phyloP scores from a whole-genome alignment of 106 monocot species.

The Ottelia alismoides region DNA sequence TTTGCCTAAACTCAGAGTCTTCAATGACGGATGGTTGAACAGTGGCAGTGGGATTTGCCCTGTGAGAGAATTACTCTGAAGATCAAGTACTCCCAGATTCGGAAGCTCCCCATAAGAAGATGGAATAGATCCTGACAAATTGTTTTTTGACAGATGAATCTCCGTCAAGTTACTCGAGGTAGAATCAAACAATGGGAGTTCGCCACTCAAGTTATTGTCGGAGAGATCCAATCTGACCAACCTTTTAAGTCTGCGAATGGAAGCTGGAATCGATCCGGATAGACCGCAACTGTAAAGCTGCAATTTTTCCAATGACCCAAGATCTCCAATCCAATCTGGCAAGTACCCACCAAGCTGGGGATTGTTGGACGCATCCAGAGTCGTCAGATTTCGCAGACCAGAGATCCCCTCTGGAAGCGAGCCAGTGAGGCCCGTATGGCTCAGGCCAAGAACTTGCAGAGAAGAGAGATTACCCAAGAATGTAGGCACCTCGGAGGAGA shows the following conservation, averaged over 20 bases:
- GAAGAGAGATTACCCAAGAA: conserved; percentile 29
- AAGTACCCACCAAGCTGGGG: conserved; percentile 27
- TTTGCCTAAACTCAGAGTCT: conserved; percentile 13
- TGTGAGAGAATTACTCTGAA: conserved; percentile 35
- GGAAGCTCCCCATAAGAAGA: conserved; percentile 9
- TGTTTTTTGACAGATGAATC: conserved; percentile 33
- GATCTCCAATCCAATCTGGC: conserved; percentile 36
- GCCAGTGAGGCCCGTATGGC: conserved; percentile 26
- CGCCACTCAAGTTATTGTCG: conserved; percentile 40
- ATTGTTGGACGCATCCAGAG: conserved; percentile 40
- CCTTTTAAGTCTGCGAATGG: conserved; percentile 19
- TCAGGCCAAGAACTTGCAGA: conserved; percentile 22
- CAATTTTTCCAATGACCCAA: conserved; percentile 27
- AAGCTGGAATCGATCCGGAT: conserved; percentile 33
- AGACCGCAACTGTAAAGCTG: conserved; percentile 27
- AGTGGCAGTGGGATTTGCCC: conserved; percentile 28
- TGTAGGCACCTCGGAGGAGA: conserved; percentile 20
- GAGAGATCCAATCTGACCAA: conserved; percentile 55
- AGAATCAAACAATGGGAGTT: conserved; percentile 15
- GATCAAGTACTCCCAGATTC: conserved; percentile 23
- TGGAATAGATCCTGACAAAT: conserved; percentile 25
- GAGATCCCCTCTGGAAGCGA: conserved; percentile 27
- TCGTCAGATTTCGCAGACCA: conserved; percentile 15
- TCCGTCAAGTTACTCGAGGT: conserved; percentile 11
- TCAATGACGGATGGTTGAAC: conserved; percentile 30